These are phyloP conservation scores for Pugionium cornutum DNA, from an alignment of 345 rosid species.

Conservation along the genomic window DNA sequence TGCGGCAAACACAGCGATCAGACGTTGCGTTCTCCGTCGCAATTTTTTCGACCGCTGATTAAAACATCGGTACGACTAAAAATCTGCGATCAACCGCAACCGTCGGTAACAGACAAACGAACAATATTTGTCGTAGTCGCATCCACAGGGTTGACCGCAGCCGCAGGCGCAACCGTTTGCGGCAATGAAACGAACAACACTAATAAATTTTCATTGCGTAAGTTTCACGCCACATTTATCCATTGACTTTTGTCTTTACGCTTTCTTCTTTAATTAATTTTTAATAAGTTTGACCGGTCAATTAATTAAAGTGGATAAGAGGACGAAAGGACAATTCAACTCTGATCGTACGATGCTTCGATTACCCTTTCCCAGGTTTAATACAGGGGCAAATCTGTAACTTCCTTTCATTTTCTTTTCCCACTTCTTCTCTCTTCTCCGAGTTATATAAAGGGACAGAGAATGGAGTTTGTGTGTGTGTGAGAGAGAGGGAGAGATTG, in stretches of 20 bases:
- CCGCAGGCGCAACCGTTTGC: too few relatives aligned
- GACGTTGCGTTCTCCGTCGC: too few relatives aligned
- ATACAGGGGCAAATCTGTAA: slow-evolving; percentile 20
- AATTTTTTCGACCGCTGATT: too few relatives aligned
- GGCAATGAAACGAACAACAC: too few relatives aligned
- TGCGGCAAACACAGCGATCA: too few relatives aligned
- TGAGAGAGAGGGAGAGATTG: slow-evolving; percentile 29
- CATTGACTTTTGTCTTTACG: slow-evolving; percentile 33
- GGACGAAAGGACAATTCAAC: slow-evolving; percentile 41
- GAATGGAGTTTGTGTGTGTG: background rate
- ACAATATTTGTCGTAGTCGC: too few relatives aligned
- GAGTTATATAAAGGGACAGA: slow-evolving; percentile 23
- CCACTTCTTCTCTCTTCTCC: slow-evolving; percentile 24
- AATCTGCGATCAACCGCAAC: too few relatives aligned
- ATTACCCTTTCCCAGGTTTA: slow-evolving; percentile 9
- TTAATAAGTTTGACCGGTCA: slow-evolving; percentile 22
- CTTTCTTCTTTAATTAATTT: background rate
- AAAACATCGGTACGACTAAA: too few relatives aligned
- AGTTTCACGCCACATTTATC: slow-evolving; percentile 41
- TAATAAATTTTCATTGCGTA: slow-evolving; percentile 29
- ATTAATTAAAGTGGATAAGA: slow-evolving; percentile 11
- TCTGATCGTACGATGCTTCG: slow-evolving; percentile 39
- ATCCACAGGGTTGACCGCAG: too few relatives aligned
- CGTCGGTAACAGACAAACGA: too few relatives aligned
- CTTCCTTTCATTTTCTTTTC: background rate